A percentile compares a stretch with the other conserved stretches of the same genome.
Conservation (phyloP, 1,139 yeast genomes). For the Wickerhamiella infanticola region DNA sequence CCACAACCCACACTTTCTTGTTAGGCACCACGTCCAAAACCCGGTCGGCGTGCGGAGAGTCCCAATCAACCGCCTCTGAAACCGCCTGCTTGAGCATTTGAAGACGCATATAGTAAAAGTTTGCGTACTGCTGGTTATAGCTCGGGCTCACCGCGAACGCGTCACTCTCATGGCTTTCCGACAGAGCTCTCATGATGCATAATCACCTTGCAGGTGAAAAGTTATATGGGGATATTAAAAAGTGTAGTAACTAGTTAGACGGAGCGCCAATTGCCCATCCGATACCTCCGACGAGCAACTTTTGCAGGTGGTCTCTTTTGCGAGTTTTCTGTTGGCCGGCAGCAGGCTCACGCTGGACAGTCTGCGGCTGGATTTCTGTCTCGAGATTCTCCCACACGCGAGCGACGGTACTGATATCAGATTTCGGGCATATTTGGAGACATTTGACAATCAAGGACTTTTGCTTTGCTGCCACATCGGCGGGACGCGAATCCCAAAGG, state of each 20-base stretch:
- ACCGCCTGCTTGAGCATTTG: constrained; percentile 40
- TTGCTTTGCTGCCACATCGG: constrained; percentile 27
- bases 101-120: constrained; percentile 55
- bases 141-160: constrained; percentile 26
- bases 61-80: constrained; percentile 34
- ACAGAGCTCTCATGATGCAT: not conserved
- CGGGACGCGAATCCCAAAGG: constrained; percentile 28
- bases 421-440: constrained; percentile 26
- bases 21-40: constrained; percentile 62
- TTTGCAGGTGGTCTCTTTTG: constrained; percentile 35
- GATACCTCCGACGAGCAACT: constrained; percentile 39
- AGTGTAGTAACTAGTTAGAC: not conserved
- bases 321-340: constrained; percentile 8
- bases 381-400: constrained; percentile 23
- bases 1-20: constrained; percentile 74
- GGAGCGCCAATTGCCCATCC: constrained; percentile 56
- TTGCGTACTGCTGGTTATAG: constrained; percentile 58
- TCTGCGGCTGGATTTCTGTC: constrained; percentile 3
- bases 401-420: constrained; percentile 20
- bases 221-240: no score
- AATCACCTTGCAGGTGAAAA: no score
- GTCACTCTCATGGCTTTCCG: constrained; percentile 1
- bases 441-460: constrained; percentile 32
- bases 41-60: constrained; percentile 28
- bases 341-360: not conserved